Percentiles rank a stretch among this genome's conserved stretches.
phyloP scores from a whole-genome alignment of 2,329 filamentous ascomycete species.

The Diplodia seriata region DNA sequence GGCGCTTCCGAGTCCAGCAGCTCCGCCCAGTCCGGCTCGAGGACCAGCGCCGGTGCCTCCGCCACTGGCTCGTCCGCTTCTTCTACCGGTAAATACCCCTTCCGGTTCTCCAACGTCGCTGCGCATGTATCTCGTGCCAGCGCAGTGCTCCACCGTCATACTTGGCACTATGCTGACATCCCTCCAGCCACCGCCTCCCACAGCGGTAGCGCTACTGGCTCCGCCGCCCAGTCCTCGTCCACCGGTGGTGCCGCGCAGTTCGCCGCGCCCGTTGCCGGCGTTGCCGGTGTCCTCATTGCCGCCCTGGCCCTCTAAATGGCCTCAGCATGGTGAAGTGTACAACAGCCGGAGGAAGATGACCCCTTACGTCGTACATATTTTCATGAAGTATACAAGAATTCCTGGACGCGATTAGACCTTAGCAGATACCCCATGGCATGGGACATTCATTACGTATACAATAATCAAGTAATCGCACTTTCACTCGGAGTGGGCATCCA shows the following conservation, averaged over 20 bases:
- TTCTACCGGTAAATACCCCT: neutral
- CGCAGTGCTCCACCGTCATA: neutral
- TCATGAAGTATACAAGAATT: conserved; percentile 2
- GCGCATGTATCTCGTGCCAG: neutral
- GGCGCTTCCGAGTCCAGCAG: neutral
- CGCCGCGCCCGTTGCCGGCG: conserved; percentile 14
- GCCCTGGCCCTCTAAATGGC: conserved; percentile 7
- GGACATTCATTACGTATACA: neutral
- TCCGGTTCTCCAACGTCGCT: neutral
- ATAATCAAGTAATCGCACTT: neutral
- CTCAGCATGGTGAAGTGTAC: neutral
- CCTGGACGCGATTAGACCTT: neutral
- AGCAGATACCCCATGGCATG: neutral
- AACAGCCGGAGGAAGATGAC: too few relatives aligned
- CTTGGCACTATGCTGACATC: conserved; percentile 1
- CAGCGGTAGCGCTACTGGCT: conserved; percentile 1
- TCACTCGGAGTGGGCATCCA: neutral
- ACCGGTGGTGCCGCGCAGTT: conserved; percentile 24
- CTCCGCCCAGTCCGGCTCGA: conserved; percentile 13
- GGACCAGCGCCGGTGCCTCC: conserved; percentile 4
- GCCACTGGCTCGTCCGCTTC: conserved; percentile 10
- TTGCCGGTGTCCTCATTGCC: conserved; percentile 15
- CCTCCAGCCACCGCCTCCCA: neutral
- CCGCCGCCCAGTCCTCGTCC: neutral
- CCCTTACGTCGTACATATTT: neutral